Conservation (phyloP, 371 early-diverging fungal species). For the Syncephalis plumigaleata region DNA sequence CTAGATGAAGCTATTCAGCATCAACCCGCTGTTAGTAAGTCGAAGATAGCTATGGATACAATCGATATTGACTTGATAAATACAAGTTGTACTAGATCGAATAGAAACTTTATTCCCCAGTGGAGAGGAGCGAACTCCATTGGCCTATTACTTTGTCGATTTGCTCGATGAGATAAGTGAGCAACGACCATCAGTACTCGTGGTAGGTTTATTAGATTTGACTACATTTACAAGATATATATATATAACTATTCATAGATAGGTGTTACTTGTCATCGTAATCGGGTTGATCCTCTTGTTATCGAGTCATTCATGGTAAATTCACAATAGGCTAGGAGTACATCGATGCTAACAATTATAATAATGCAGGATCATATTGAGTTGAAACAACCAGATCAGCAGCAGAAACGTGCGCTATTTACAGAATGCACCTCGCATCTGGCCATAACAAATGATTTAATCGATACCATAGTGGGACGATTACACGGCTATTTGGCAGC, state of each 20-base stretch:
- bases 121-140: slow-evolving; percentile 13
- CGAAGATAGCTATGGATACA: not conserved
- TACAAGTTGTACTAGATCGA: slow-evolving; percentile 28
- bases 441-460: not conserved
- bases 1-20: slow-evolving; percentile 9
- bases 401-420: slow-evolving; percentile 23
- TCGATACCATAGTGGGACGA: slow-evolving; percentile 13
- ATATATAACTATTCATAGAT: slow-evolving; percentile 1
- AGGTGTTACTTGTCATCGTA: slow-evolving; percentile 9
- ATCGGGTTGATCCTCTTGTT: slow-evolving; percentile 6
- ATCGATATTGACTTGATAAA: not conserved
- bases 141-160: slow-evolving; percentile 13
- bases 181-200: not conserved
- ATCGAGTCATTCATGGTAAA: slow-evolving; percentile 7
- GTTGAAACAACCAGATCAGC: slow-evolving; percentile 33
- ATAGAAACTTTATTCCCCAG: slow-evolving; percentile 29
- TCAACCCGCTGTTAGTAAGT: slow-evolving; percentile 7
- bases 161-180: slow-evolving; percentile 9
- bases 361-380: slow-evolving; percentile 15
- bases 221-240: not conserved
- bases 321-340: slow-evolving; percentile 17
- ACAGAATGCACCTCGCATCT: slow-evolving; percentile 20
- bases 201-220: slow-evolving; percentile 9
- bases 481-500: slow-evolving; percentile 38
- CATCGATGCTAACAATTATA: slow-evolving; percentile 11